These are phyloP conservation scores for Begonia loranthoides DNA, from an alignment of 306 rosid species.

Conservation along the genomic window DNA sequence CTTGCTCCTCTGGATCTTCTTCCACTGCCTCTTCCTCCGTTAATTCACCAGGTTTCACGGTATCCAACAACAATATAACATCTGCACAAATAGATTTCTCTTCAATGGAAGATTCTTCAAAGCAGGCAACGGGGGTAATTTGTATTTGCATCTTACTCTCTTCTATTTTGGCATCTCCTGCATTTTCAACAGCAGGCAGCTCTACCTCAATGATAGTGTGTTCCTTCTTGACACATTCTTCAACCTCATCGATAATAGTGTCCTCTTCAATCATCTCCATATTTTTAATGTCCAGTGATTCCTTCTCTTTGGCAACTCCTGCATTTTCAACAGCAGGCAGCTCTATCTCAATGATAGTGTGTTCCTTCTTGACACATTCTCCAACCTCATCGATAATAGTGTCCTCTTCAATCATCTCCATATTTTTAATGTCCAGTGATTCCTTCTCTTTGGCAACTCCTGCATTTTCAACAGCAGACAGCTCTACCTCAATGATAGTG, in stretches of 20 bases:
- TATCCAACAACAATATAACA: too few relatives aligned
- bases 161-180: too few relatives aligned
- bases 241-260: constrained; percentile 15
- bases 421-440: constrained; percentile 8
- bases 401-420: constrained; percentile 13
- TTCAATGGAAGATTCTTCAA: too few relatives aligned
- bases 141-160: too few relatives aligned
- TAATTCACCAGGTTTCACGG: constrained; percentile 38
- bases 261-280: constrained; percentile 13
- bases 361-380: constrained; percentile 13
- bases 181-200: neutral
- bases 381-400: constrained; percentile 17
- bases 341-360: constrained; percentile 9
- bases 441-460: constrained; percentile 8
- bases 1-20: constrained; percentile 56
- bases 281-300: constrained; percentile 8
- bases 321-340: neutral
- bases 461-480: neutral
- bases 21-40: constrained; percentile 88
- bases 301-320: constrained; percentile 7
- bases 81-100: too few relatives aligned
- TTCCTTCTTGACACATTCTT: constrained; percentile 13
- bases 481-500: constrained; percentile 8
- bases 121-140: too few relatives aligned
- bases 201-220: constrained; percentile 11